Base-by-base conservation (phyloP, 2,329 filamentous ascomycete species). In the Colletotrichum sp. region DNA sequence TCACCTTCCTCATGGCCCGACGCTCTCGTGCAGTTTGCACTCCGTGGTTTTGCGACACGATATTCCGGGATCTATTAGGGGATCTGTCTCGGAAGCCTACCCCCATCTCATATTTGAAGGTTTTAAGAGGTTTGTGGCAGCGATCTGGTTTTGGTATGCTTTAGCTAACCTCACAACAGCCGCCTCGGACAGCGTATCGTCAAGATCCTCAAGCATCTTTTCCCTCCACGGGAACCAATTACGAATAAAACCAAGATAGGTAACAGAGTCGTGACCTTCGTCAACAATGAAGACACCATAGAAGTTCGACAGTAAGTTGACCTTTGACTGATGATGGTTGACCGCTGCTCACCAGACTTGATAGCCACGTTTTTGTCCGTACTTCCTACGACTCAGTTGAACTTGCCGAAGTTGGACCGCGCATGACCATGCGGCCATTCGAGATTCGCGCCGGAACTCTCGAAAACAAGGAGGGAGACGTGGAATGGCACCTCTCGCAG, bases 401-500 rank as follows among this genome's bases (percentile, higher is more conserved):
- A 83, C 85, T 96, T 80, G 93, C 93, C 18, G 95, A 96, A 83
- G 95, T 96, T 63, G 95, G 95, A 1, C 95, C 95, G 6, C 67
- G 94, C 84, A 98, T 95, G 0, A 92, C 94, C 3, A 95, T 95
- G 82, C 91, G 96, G 80, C 93, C 93, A 68, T 99, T 99, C 82
- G 95, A 99, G 87, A 98, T 99, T 77, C 91, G 96, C 63, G 94
- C 93, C 69, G 96, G 97, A 18, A 98, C 96, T 6, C 88, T 98
- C 76, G 97, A 99, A 83, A 98, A 96, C 82, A 98, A 98, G 84
- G 95, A 98, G 79, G 96, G 96, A 6, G 97, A 99, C 85, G 93
- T 98, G 6, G 97, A 99, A 86, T 99, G 97, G 97, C 94, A 97
- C 78, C 89, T 99, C 78, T 98, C 95, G 77, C 96, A 98, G 83